phyloP scores from a whole-genome alignment of 345 rosid genomes.

The Eucalyptus erythrocorys region DNA sequence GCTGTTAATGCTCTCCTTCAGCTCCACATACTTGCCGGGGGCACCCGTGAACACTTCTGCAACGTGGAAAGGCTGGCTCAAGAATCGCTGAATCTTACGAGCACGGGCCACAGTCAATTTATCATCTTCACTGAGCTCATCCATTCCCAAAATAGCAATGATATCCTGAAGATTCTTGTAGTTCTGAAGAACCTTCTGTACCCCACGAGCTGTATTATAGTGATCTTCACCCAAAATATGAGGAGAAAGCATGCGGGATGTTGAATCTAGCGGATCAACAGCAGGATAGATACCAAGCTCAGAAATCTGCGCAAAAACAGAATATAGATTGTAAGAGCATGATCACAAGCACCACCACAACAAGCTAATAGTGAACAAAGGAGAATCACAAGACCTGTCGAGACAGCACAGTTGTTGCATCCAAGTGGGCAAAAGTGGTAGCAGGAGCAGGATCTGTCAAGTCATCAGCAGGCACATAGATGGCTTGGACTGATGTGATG shows the following conservation, averaged over 20 bases:
- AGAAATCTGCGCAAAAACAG: constrained; percentile 42
- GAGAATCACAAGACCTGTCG: constrained; percentile 49
- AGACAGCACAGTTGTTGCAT: constrained; percentile 95
- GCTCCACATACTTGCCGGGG: constrained; percentile 95
- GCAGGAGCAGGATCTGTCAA: constrained; percentile 99
- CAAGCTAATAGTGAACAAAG: background rate
- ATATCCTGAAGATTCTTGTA: constrained; percentile 99
- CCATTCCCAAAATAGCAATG: constrained; percentile 98
- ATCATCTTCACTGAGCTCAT: constrained; percentile 99
- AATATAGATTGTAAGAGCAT: background rate
- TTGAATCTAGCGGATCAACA: constrained; percentile 95
- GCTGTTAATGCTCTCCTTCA: constrained; percentile 81
- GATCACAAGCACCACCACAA: background rate
- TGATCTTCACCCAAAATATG: constrained; percentile 93
- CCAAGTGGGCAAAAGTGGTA: constrained; percentile 99
- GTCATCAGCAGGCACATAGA: constrained; percentile 99
- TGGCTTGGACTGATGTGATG: constrained; percentile 97
- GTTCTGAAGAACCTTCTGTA: constrained; percentile 96
- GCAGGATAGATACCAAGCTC: constrained; percentile 99
- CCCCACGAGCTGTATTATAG: constrained; percentile 97
- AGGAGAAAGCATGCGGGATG: constrained; percentile 98
- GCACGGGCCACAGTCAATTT: constrained; percentile 97
- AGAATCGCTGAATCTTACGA: constrained; percentile 88
- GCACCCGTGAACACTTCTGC: constrained; percentile 99
- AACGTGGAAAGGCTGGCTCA: constrained; percentile 99